Evolutionary conservation across 2,329 filamentous ascomycete species (phyloP).

Genomic region (Cercospora beticola): DNA sequence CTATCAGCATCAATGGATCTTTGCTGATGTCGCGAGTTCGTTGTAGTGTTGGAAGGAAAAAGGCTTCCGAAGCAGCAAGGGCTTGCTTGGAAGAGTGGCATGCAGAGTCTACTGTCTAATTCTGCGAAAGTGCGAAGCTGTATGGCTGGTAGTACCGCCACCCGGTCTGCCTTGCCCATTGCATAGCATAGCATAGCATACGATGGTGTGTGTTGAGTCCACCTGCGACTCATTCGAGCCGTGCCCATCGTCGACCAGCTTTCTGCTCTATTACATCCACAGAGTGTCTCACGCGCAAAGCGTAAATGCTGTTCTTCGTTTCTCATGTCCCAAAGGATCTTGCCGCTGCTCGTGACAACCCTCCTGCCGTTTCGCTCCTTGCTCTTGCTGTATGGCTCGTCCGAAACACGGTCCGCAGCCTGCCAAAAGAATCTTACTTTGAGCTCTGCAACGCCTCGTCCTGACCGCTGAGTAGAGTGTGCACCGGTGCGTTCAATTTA

Average conservation of each 20-base stretch:
- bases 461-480: constrained; percentile 75
- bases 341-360: neutral
- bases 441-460: constrained; percentile 37
- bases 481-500: constrained; percentile 80
- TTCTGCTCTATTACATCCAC: neutral
- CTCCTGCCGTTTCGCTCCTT: neutral
- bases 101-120: neutral
- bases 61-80: neutral
- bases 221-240: neutral
- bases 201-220: neutral
- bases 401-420: neutral
- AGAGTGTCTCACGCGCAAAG: neutral
- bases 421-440: neutral
- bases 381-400: neutral
- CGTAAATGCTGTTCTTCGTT: neutral
- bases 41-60: neutral
- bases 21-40: neutral
- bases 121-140: neutral
- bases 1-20: neutral
- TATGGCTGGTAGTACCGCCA: neutral
- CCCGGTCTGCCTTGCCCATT: neutral
- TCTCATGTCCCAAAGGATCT: neutral
- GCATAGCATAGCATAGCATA: neutral
- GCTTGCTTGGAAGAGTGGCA: neutral
- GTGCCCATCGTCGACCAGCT: neutral